Evolutionary conservation across 139 green algal species (phyloP).

Genomic region (Chlorella sorokiniana): DNA sequence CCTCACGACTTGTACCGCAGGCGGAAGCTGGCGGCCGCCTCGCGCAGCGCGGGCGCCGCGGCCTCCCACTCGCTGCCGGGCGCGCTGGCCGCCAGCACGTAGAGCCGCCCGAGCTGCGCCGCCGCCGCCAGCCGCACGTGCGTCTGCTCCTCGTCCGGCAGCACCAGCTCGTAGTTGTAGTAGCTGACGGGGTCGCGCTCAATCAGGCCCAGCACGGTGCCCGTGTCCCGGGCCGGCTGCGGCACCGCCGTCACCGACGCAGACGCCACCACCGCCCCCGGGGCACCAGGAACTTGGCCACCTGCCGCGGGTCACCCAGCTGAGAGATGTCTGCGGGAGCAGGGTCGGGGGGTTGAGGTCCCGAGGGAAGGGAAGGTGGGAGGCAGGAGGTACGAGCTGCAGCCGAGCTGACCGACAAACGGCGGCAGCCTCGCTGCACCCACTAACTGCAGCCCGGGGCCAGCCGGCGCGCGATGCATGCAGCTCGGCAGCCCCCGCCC

Average conservation of each 20-base stretch:
- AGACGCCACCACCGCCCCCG: constrained; percentile 15
- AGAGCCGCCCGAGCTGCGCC: constrained; percentile 32
- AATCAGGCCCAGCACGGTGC: constrained; percentile 38
- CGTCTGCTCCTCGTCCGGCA: neutral
- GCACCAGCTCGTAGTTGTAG: constrained; percentile 35
- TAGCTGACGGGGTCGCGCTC: constrained; percentile 40
- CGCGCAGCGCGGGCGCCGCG: neutral
- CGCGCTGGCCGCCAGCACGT: constrained; percentile 28
- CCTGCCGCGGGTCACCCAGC: constrained; percentile 30
- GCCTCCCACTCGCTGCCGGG: neutral
- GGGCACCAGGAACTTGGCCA: constrained; percentile 44
- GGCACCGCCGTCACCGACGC: neutral
- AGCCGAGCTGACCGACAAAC: neutral
- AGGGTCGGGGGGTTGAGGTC: neutral
- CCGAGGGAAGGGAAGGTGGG: neutral
- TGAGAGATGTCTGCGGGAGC: constrained; percentile 34
- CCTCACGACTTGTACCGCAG: neutral
- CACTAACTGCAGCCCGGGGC: neutral
- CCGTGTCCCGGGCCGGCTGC: constrained; percentile 36
- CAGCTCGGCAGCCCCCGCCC: neutral
- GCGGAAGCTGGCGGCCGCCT: constrained; percentile 5
- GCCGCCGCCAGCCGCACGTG: constrained; percentile 28
- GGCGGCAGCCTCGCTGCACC: too few relatives aligned
- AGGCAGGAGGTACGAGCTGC: neutral
- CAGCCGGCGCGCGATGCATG: neutral